phyloP scores from a whole-genome alignment of 306 rosid genomes.

The Vigna radiata region DNA sequence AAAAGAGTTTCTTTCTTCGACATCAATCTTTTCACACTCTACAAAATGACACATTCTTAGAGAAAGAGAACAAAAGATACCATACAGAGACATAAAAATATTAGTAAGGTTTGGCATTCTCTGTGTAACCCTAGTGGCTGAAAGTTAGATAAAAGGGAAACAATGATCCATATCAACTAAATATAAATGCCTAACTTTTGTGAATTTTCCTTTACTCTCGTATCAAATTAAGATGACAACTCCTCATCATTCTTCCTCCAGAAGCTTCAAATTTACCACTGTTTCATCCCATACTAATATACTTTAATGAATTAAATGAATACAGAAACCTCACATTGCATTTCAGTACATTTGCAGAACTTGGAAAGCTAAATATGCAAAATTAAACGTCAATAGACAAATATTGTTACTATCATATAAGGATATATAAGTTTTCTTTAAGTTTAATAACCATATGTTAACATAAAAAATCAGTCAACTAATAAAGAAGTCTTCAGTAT shows the following conservation, averaged over 20 bases:
- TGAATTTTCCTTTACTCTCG: neutral
- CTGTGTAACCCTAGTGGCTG: neutral
- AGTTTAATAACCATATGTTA: no score
- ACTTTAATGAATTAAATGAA: neutral
- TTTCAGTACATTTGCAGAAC: slow-evolving; percentile 4
- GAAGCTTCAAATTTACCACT: neutral
- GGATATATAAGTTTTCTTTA: neutral
- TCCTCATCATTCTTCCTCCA: no score
- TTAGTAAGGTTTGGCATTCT: neutral
- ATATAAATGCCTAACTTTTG: neutral
- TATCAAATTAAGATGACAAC: neutral
- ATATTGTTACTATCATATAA: neutral
- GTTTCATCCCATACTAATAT: neutral
- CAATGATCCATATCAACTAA: neutral
- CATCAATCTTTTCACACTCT: neutral
- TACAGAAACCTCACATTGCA: neutral
- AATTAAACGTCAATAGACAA: neutral
- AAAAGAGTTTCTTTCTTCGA: neutral
- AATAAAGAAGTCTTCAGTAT: neutral
- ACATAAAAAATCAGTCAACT: neutral
- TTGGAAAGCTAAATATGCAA: neutral
- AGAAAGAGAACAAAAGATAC: neutral
- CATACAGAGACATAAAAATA: neutral
- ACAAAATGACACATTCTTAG: neutral
- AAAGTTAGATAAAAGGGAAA: no score